A percentile compares a stretch with the other conserved stretches of the same genome.
These are phyloP conservation scores for Reutealis trisperma DNA, from an alignment of 345 rosid genomes.

Conservation along the genomic window DNA sequence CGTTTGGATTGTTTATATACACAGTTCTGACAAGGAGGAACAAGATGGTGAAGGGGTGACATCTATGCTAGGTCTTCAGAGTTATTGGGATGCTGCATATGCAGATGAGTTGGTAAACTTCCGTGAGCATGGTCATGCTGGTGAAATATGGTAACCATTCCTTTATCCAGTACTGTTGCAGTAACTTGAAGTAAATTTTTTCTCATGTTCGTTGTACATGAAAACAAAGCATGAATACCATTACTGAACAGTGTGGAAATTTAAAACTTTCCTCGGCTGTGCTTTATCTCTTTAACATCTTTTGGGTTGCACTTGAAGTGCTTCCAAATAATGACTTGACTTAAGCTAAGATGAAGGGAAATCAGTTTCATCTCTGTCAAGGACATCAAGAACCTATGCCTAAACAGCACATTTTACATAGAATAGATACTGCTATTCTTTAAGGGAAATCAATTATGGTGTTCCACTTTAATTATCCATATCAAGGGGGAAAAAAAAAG, in stretches of 20 bases:
- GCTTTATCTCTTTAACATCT: neutral
- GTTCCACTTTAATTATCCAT: neutral
- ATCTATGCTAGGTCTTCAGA: slow-evolving; percentile 89
- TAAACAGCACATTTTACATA: neutral
- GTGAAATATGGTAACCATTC: slow-evolving; percentile 82
- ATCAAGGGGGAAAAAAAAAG: neutral
- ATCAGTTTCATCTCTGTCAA: neutral
- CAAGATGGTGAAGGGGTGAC: slow-evolving; percentile 73
- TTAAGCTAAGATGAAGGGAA: neutral
- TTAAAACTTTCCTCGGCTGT: neutral
- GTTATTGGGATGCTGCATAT: slow-evolving; percentile 95
- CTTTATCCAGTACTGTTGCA: neutral
- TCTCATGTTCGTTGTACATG: neutral
- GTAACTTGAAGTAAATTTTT: neutral
- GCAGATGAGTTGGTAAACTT: slow-evolving; percentile 86
- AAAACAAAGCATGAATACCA: neutral
- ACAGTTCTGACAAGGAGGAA: slow-evolving; percentile 94
- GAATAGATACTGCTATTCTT: neutral
- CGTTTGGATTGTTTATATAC: slow-evolving; percentile 2
- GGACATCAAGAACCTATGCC: neutral
- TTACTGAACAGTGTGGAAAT: neutral
- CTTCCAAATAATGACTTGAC: neutral
- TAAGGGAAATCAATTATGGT: neutral
- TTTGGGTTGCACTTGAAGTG: neutral
- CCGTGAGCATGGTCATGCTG: slow-evolving; percentile 86